Evolutionary conservation across 306 rosid species (phyloP).

Genomic region (Gastrolobium bilobum): DNA sequence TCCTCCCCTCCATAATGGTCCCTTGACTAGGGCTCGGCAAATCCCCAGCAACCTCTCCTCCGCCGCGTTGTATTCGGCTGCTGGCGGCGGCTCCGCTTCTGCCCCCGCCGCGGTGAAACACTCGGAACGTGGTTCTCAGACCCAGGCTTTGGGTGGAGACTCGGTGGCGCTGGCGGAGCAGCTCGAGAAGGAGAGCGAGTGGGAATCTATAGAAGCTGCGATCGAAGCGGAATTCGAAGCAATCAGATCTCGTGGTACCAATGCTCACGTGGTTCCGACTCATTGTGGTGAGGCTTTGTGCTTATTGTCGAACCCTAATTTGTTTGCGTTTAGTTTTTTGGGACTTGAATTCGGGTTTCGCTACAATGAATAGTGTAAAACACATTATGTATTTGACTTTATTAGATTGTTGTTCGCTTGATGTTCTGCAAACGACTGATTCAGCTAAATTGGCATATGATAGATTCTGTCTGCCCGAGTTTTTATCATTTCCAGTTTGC

Average conservation of each 20-base stretch:
- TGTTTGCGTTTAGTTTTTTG: neutral
- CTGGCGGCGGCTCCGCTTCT: slow-evolving; percentile 12
- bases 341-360: slow-evolving; percentile 2
- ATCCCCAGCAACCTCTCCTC: slow-evolving; percentile 63
- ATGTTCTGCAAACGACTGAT: slow-evolving; percentile 33
- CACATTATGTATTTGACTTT: neutral
- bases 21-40: slow-evolving; percentile 90
- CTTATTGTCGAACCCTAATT: slow-evolving; percentile 50
- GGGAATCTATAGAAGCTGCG: slow-evolving; percentile 73
- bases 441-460: slow-evolving; percentile 32
- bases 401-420: neutral
- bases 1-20: slow-evolving; percentile 82
- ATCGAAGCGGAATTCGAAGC: slow-evolving; percentile 80
- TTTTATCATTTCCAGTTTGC: slow-evolving; percentile 13
- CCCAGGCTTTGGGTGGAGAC: slow-evolving; percentile 45
- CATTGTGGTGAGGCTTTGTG: slow-evolving; percentile 79
- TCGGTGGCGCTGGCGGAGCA: slow-evolving; percentile 57
- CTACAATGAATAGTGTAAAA: slow-evolving; percentile 34
- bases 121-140: slow-evolving; percentile 43
- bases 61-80: slow-evolving; percentile 2
- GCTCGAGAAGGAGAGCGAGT: slow-evolving; percentile 63
- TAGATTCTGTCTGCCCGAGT: slow-evolving; percentile 7
- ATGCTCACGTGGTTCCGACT: slow-evolving; percentile 82
- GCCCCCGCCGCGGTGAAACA: slow-evolving; percentile 55
- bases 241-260: slow-evolving; percentile 79